These are phyloP conservation scores for Beauveria caledonica DNA, from an alignment of 2,329 filamentous ascomycete species.

Conservation along the genomic window DNA sequence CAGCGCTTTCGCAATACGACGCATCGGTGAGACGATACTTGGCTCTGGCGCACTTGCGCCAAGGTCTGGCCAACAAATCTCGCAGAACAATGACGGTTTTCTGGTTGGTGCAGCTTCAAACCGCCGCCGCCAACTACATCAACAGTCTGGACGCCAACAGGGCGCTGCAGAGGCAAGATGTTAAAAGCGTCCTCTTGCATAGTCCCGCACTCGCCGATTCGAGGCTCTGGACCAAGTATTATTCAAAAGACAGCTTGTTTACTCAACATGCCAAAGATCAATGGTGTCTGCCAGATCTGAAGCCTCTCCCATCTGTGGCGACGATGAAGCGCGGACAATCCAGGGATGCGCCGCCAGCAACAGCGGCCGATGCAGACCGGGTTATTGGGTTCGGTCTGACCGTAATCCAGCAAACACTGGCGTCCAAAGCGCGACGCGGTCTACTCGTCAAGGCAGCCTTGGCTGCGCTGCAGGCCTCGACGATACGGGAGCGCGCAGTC, in stretches of 20 bases:
- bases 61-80: neutral
- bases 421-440: neutral
- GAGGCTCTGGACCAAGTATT: constrained; percentile 23
- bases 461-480: constrained; percentile 18
- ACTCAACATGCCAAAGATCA: constrained; percentile 19
- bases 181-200: constrained; percentile 18
- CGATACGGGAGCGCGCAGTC: constrained; percentile 16
- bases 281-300: constrained; percentile 24
- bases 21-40: constrained; percentile 18
- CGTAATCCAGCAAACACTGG: constrained; percentile 18
- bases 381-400: constrained; percentile 23
- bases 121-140: constrained; percentile 21
- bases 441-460: constrained; percentile 21
- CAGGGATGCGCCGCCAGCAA: neutral
- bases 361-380: constrained; percentile 13
- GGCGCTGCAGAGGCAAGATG: constrained; percentile 15
- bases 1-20: constrained; percentile 26
- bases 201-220: constrained; percentile 23
- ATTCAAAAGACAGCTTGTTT: constrained; percentile 26
- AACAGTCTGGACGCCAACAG: constrained; percentile 4
- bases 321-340: neutral
- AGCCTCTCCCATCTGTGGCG: constrained; percentile 19
- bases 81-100: constrained; percentile 26
- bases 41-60: neutral
- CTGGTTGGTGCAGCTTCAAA: constrained; percentile 27